Percentiles rank a stretch among this genome's conserved stretches.
phyloP scores from a whole-genome alignment of 2,329 filamentous ascomycete genomes.

The Diaporthe australafricana region DNA sequence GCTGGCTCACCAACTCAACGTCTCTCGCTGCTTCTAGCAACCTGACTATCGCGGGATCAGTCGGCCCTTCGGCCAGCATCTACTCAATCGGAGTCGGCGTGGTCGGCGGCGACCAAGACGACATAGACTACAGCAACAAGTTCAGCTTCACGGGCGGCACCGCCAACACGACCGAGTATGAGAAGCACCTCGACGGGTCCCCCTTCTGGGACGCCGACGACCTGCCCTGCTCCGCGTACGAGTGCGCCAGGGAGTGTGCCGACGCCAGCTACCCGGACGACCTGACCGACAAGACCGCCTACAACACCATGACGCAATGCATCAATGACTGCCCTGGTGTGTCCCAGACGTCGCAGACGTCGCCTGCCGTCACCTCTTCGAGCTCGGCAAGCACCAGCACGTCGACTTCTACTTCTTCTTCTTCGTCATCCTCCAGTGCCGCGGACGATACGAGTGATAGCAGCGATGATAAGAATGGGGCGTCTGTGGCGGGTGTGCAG shows the following conservation, averaged over 20 bases:
- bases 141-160: constrained; percentile 37
- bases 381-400: neutral
- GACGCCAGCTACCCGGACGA: constrained; percentile 16
- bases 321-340: neutral
- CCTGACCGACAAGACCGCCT: constrained; percentile 40
- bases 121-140: constrained; percentile 18
- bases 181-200: constrained; percentile 1
- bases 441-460: neutral
- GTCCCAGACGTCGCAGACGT: constrained; percentile 1
- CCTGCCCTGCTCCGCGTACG: constrained; percentile 5
- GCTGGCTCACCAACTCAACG: constrained; percentile 24
- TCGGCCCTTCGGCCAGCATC: constrained; percentile 4
- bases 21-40: neutral
- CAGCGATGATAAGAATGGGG: neutral
- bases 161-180: constrained; percentile 37
- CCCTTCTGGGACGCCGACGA: constrained; percentile 22
- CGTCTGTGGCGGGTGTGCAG: neutral
- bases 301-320: constrained; percentile 3
- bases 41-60: neutral
- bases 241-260: constrained; percentile 2
- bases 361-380: neutral
- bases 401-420: neutral
- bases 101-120: neutral
- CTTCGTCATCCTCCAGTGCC: neutral
- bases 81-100: constrained; percentile 10